These are phyloP conservation scores for Dactylellina haptotyla DNA, from an alignment of 2,329 filamentous ascomycete species.

Conservation along the genomic window DNA sequence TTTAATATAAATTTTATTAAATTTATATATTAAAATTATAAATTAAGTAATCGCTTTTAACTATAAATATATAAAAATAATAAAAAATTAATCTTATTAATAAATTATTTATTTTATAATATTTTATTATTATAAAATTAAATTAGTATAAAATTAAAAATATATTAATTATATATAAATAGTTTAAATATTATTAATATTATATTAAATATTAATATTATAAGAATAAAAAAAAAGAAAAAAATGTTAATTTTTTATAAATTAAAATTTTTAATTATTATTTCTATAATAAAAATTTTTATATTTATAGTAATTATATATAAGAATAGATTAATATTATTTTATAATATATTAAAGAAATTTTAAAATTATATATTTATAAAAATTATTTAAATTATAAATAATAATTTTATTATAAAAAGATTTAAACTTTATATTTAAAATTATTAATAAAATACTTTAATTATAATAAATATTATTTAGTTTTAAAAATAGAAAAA, in stretches of 20 bases:
- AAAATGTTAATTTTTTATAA: conserved; percentile 17
- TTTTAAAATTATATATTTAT: no score
- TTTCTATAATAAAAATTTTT: neutral
- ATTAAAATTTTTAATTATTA: neutral
- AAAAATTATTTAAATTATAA: conserved; percentile 5
- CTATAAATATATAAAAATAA: no score
- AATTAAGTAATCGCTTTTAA: neutral
- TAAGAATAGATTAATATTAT: no score
- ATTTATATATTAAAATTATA: conserved; percentile 1
- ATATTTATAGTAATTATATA: neutral
- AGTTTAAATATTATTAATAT: neutral
- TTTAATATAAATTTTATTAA: neutral
- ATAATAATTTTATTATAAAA: no score
- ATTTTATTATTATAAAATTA: neutral
- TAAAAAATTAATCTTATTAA: conserved; percentile 4
- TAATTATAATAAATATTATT: no score
- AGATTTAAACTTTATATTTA: no score
- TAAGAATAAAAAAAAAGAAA: no score
- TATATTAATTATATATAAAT: no score
- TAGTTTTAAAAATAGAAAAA: no score
- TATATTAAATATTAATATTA: neutral
- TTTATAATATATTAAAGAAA: no score
- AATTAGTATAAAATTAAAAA: no score
- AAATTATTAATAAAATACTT: no score
- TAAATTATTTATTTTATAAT: neutral